A percentile compares a stretch with the other conserved stretches of the same genome.
These are phyloP conservation scores for Termitomyces sp. DNA, from an alignment of 768 basidiomycete species.

Conservation along the genomic window DNA sequence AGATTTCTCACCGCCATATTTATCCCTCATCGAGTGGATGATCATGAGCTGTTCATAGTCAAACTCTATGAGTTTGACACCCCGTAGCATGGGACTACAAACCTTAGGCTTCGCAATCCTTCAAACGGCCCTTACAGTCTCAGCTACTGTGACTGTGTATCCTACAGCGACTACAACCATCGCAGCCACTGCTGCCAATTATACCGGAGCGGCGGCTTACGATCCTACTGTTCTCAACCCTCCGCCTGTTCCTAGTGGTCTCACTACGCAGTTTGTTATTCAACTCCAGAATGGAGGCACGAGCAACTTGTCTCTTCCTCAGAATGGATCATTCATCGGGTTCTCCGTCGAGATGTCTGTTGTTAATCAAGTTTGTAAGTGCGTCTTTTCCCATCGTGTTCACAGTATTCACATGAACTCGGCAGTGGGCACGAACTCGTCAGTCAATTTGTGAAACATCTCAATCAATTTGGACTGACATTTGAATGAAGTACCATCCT, in stretches of 20 bases:
- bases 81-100: not conserved
- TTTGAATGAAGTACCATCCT: conserved; percentile 32
- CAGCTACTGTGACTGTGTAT: too few relatives aligned
- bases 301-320: not conserved
- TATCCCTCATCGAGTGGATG: not conserved
- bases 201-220: conserved; percentile 49
- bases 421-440: conserved; percentile 3
- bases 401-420: not conserved
- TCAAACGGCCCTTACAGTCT: too few relatives aligned
- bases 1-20: not conserved
- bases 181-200: conserved; percentile 29
- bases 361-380: not conserved
- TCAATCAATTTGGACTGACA: too few relatives aligned
- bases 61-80: not conserved
- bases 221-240: conserved; percentile 38
- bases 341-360: not conserved
- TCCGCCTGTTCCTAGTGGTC: conserved; percentile 47
- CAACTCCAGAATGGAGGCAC: conserved; percentile 16
- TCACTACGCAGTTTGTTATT: conserved; percentile 40
- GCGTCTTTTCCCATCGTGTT: conserved; percentile 17
- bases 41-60: not conserved
- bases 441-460: not conserved
- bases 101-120: not conserved
- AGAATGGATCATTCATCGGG: not conserved
- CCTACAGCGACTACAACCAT: conserved; percentile 12